Evolutionary conservation across 1,284 basidiomycete species (phyloP), one percentile per base, ranked within the genome.

Genomic region (Apiotrichum porosum): DNA sequence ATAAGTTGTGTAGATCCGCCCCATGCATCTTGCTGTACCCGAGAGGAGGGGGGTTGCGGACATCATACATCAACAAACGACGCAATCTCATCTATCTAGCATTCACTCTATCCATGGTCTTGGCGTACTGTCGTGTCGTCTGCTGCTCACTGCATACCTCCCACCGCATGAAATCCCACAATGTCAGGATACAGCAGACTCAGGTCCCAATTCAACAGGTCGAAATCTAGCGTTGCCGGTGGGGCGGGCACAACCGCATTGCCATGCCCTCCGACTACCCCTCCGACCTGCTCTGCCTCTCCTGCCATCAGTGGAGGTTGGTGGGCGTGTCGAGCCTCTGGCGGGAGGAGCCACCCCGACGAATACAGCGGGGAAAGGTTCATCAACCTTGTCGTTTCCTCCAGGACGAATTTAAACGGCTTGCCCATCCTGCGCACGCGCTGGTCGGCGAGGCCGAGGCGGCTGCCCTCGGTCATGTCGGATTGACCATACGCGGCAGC

Each of bases 181-280:
- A 50, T n/a, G 22, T 50, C 44, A 31, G 49, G 44, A 22, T 46
- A 51, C 30, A 51, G 21, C 10, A 51, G 15, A 18, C 40, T 42
- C 30, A 51, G 30, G 35, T 51, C 49, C 44, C 44, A 51, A 36
- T 47, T 43, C 44, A 51, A 42, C 15, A 51, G 28, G 30, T 51
- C 49, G n/a, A 51, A 39, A 10, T 51, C 49, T 28, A 50, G 10
- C n/a, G 13, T 17, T 6, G 22, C 9, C 17, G n/a, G 37, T 24
- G 37, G 6, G 14, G 23, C 22, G 23, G 12, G 6, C 15, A 13
- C 15, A 15, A 6, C 35, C 35, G 35, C n/a, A n/a, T 15, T 4
- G 19, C 35, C 18, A 8, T 12, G 9, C 5, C 18, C 6, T 19
- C 19, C 19, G 35, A 9, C 35, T 18, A 6, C 19, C 22, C n/a